phyloP scores from a whole-genome alignment of 2,329 filamentous ascomycete species.

The Alternaria burnsii region DNA sequence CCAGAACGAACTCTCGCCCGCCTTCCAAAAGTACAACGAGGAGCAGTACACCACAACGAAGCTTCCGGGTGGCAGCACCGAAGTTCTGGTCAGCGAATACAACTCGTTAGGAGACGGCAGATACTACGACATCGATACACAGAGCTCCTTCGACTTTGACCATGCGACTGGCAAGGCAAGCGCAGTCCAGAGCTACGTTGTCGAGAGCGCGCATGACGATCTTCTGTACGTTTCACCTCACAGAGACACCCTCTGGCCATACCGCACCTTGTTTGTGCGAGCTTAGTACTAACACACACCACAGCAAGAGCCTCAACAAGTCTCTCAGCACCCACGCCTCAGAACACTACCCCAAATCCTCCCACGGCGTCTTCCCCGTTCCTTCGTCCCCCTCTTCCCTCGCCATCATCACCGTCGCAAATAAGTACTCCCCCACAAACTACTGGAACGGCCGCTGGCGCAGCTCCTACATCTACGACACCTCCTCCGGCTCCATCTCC shows the following conservation, averaged over 20 bases:
- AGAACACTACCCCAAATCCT: constrained; percentile 87
- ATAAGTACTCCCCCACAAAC: constrained; percentile 98
- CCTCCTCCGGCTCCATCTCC: constrained; percentile 71
- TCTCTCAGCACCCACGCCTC: constrained; percentile 76
- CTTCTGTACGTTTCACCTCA: constrained; percentile 70
- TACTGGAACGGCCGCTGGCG: constrained; percentile 99
- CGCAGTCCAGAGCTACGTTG: constrained; percentile 76
- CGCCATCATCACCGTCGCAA: constrained; percentile 85
- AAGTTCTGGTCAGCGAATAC: constrained; percentile 83
- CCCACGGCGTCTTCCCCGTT: constrained; percentile 81
- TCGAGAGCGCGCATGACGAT: constrained; percentile 80
- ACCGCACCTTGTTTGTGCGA: not conserved
- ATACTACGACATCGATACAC: constrained; percentile 90
- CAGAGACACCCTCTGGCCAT: not conserved
- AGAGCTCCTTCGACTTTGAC: constrained; percentile 88
- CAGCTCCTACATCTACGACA: constrained; percentile 81
- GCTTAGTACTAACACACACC: not conserved
- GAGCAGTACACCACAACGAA: constrained; percentile 90
- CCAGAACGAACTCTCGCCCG: constrained; percentile 76
- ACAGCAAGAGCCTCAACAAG: constrained; percentile 84
- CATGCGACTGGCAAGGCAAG: constrained; percentile 88
- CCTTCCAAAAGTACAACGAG: constrained; percentile 95
- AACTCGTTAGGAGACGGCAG: constrained; percentile 81
- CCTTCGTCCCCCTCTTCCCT: constrained; percentile 76
- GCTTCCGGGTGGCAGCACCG: constrained; percentile 83